phyloP scores from a whole-genome alignment of 176 grass and related monocot genomes.

The Carex littledalei region DNA sequence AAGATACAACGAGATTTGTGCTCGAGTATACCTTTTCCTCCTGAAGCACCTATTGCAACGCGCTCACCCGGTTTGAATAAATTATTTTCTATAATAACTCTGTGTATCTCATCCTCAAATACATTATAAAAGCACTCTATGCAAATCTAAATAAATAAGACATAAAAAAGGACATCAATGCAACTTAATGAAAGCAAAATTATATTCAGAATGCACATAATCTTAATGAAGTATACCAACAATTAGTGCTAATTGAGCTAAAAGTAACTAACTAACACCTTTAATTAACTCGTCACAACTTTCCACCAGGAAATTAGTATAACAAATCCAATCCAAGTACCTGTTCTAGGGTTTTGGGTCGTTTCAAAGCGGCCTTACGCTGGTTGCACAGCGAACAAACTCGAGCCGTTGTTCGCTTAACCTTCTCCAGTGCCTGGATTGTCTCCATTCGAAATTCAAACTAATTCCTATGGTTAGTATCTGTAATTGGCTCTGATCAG shows the following conservation, averaged over 20 bases:
- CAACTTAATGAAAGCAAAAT: neutral
- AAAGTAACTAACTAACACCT: neutral
- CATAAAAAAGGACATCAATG: neutral
- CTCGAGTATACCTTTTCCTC: conserved; percentile 69
- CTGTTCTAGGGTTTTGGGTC: conserved; percentile 88
- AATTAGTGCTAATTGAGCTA: neutral
- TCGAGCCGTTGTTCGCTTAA: conserved; percentile 28
- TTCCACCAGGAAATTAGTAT: neutral
- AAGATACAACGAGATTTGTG: neutral
- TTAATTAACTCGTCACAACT: neutral
- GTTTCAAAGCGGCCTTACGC: conserved; percentile 65
- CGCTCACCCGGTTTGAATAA: conserved; percentile 82
- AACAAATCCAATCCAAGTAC: conserved; percentile 1
- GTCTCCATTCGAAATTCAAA: conserved; percentile 18
- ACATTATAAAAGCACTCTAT: conserved; percentile 76
- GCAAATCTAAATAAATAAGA: conserved; percentile 55
- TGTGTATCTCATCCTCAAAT: conserved; percentile 95
- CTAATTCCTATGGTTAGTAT: neutral
- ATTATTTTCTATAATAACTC: conserved; percentile 63
- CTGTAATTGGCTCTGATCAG: too few species aligned
- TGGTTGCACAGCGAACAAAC: conserved; percentile 59
- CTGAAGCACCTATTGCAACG: conserved; percentile 91
- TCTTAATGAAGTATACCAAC: neutral
- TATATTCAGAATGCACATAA: neutral
- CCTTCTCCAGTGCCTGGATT: neutral